These are phyloP conservation scores for Fusarium sarcochroum DNA, from an alignment of 2,329 filamentous ascomycete species.

Conservation along the genomic window DNA sequence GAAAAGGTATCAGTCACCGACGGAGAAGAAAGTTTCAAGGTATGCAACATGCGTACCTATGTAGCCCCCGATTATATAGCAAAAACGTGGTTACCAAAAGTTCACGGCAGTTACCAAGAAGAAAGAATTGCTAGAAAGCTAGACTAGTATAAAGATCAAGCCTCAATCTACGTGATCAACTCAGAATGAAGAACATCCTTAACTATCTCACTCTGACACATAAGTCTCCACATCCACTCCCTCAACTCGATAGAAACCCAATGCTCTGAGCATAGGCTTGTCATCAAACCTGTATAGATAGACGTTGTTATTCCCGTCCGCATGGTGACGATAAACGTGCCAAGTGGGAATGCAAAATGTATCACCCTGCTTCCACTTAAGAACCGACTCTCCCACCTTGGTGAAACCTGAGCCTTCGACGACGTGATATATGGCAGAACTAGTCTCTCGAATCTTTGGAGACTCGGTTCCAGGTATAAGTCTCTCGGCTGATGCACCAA, in stretches of 20 bases:
- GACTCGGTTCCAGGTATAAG: conserved; percentile 56
- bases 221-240: conserved; percentile 31
- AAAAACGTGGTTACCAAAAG: too few relatives aligned
- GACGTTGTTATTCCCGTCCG: conserved; percentile 50
- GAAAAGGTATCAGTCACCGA: too few relatives aligned
- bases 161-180: too few relatives aligned
- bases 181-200: too few relatives aligned
- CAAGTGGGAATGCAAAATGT: conserved; percentile 69
- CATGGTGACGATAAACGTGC: conserved; percentile 64
- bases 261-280: conserved; percentile 65
- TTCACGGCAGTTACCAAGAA: too few relatives aligned
- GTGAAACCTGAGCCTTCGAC: conserved; percentile 61
- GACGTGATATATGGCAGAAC: conserved; percentile 68
- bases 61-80: too few relatives aligned
- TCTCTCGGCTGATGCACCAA: conserved; percentile 63
- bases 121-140: too few relatives aligned
- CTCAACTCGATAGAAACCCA: conserved; percentile 61
- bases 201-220: conserved; percentile 17
- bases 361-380: conserved; percentile 63
- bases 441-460: conserved; percentile 60
- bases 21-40: too few relatives aligned
- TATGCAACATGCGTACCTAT: too few relatives aligned
- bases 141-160: too few relatives aligned
- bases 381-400: conserved; percentile 54
- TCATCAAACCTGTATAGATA: conserved; percentile 70